These are phyloP conservation scores for Porphyridium purpureum DNA, from an alignment of 23 red algal species.

Conservation along the genomic window DNA sequence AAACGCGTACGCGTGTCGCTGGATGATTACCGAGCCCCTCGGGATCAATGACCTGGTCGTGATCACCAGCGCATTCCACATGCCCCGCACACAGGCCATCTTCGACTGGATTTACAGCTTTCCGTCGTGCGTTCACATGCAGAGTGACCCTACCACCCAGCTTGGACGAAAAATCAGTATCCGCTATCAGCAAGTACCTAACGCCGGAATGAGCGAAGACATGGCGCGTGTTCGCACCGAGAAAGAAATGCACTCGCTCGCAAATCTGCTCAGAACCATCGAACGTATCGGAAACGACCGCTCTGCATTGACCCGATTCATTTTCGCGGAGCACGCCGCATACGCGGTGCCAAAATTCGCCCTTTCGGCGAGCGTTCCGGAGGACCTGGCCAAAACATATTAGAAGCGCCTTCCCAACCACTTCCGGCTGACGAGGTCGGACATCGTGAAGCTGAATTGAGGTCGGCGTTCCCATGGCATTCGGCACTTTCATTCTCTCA, in stretches of 20 bases:
- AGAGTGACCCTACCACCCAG: too few species aligned
- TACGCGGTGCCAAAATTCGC: too few species aligned
- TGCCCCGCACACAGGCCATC: conserved; percentile 33
- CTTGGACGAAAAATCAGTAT: too few species aligned
- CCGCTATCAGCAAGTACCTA: conserved; percentile 15
- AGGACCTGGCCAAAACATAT: too few species aligned
- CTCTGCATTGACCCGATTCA: conserved; percentile 21
- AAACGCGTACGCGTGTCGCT: conserved; percentile 54
- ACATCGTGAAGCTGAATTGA: too few species aligned
- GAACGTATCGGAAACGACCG: conserved; percentile 8
- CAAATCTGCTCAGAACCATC: conserved; percentile 8
- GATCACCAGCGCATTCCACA: conserved; percentile 75
- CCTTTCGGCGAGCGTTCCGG: too few species aligned
- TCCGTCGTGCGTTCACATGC: neutral
- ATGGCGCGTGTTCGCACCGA: conserved; percentile 25
- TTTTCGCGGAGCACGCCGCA: conserved; percentile 38
- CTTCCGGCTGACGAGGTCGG: too few species aligned
- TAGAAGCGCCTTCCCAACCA: too few species aligned
- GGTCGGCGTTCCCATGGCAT: too few species aligned
- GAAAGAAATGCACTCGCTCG: conserved; percentile 3
- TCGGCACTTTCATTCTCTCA: too few species aligned
- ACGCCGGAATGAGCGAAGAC: conserved; percentile 20
- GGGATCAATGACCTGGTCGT: conserved; percentile 21
- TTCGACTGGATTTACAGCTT: conserved; percentile 61
- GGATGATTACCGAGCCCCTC: conserved; percentile 51